Evolutionary conservation across 225 moss, liverwort and hornwort species (phyloP), one percentile per base, ranked within the genome.

Genomic region (Thuidium tamariscinum): DNA sequence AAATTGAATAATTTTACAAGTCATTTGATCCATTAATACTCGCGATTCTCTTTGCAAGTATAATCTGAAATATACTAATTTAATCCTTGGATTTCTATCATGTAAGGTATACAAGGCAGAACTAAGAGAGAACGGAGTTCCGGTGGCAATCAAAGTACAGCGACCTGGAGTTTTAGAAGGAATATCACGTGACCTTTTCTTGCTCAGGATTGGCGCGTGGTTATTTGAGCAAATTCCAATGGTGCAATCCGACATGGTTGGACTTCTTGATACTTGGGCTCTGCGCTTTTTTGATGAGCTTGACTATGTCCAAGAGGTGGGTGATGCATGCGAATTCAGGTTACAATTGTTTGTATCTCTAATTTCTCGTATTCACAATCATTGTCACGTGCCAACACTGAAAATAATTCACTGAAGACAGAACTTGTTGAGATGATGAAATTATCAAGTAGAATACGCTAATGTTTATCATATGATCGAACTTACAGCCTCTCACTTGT

Each of bases 281-380:
- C 57, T 97, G 37, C 96, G 97, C 79, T 97, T 97, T 90, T 97
- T 96, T 87, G 96, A 97, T 77, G 97, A 97, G 92, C 95, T 97
- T 57, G 97, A 97, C 86, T 97, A 97, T 84, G 88, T 96, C 62
- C 95, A 96, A 92, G 97, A 97, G 96, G 97, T 96, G 62, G 78
- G 87, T 79, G 87, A 61, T 72, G 29, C 60, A 66, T 77, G 39
- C 30, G 19, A 51, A 61, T 83, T 82, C n/a, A 41, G 72, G 73
- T 72, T 81, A 63, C 54, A 29, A 55, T 83, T 79, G 27, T 88
- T 52, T 44, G 67, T 46, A 41, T 65, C 51, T 85, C 42, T 64
- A 41, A 20, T 30, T 68, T 42, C 49, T 81, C 41, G 37, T 71
- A 51, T 30, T 76, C 70, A 44, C 27, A 70, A 75, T 83, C 55